These are phyloP conservation scores for Saprolegnia parasitica DNA, from an alignment of 352 stramenopile species.

Conservation along the genomic window DNA sequence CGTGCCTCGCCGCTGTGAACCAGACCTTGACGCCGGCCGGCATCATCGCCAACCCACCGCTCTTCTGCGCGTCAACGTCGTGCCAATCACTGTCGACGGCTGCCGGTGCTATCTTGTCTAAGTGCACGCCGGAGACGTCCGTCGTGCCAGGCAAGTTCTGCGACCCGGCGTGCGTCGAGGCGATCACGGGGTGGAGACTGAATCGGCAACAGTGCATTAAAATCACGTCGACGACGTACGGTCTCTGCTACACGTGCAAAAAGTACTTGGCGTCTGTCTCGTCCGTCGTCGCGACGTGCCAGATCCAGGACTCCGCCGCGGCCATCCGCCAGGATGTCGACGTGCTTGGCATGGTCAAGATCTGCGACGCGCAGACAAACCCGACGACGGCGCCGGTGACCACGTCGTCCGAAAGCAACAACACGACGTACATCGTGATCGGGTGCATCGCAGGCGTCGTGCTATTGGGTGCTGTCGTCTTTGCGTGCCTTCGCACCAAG, in stretches of 20 bases:
- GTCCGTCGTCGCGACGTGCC: conserved; percentile 6
- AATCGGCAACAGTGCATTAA: not conserved
- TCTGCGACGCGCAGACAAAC: not conserved
- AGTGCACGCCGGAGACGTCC: not conserved
- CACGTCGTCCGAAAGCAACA: conserved; percentile 29
- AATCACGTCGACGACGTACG: not conserved
- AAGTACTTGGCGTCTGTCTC: not conserved
- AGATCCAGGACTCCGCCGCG: conserved; percentile 18
- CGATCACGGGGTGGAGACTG: not conserved
- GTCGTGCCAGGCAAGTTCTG: conserved; percentile 6
- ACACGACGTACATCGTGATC: conserved; percentile 42
- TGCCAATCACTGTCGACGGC: not conserved
- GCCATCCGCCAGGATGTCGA: not conserved
- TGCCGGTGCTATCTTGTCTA: not conserved
- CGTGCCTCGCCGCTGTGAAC: conserved; percentile 6
- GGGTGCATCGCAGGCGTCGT: conserved; percentile 41
- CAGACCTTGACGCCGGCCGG: not conserved
- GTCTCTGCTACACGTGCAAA: conserved; percentile 9
- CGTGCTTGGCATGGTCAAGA: not conserved
- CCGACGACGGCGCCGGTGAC: not conserved
- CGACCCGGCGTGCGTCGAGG: not conserved
- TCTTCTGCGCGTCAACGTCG: not conserved
- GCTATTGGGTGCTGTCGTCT: conserved; percentile 41
- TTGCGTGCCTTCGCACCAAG: conserved; percentile 38
- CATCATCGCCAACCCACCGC: not conserved